Evolutionary conservation across 179 eudicot species (phyloP), one percentile per base, ranked within the genome.

Genomic region (Sideroxylon spinosum): DNA sequence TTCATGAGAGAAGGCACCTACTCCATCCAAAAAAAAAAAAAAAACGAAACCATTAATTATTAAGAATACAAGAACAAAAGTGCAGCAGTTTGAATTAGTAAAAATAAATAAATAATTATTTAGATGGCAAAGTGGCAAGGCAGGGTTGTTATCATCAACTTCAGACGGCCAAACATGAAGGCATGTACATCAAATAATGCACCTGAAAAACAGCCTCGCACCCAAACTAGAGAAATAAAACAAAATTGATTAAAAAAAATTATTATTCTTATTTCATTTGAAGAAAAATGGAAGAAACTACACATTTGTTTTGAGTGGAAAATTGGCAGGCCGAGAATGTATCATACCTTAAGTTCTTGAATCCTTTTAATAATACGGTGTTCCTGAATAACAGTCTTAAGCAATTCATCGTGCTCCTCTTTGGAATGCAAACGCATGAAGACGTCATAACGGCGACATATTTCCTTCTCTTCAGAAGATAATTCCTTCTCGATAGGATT

Each of bases 371-470:
- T 78, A 73, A 85, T 82, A 60, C 90, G 86, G 52, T 85, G 85
- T 78, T 89, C 88, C n/a, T 77, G 79, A 28, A 89, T 80, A 62
- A 89, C 76, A 68, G 85, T 72, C 82, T 82, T 82, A 22, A 87
- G 87, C 83, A 89, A 78, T 50, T 87, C 85, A 22, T 89, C 86
- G 53, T 89, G 90, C 68, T 87, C 87, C 79, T 89, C 90, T 70
- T 85, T 89, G 9, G 90, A 85, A 70, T 85, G 91, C 70, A 87
- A 85, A 22, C 91, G 85, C 91, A 85, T 89, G 73, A 89, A 85
- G 46, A 85, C 86, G 71, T 89, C 90, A 77, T 82, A 89, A 32
- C 71, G 87, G 70, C 84, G 84, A 55, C 91, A 85, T 69, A 89
- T 50, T 56, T 82, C 85, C 72, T 78, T 89, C 83, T 87, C 90